phyloP scores from a whole-genome alignment of 1,284 basidiomycete species.

The Wallemia mellicola region DNA sequence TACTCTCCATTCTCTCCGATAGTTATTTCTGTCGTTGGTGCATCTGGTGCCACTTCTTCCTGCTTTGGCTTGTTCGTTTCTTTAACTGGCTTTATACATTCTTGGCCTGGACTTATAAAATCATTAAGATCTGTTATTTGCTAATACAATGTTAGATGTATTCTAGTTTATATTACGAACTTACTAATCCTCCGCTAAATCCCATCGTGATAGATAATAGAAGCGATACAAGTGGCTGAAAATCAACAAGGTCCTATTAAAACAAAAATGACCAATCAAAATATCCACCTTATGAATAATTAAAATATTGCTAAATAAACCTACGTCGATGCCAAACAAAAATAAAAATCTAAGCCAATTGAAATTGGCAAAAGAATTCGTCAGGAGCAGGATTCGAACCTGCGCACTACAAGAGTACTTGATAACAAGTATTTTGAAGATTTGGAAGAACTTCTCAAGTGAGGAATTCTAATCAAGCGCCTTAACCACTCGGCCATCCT shows the following conservation, averaged over 20 bases:
- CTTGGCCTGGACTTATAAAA: constrained; percentile 87
- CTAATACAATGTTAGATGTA: constrained; percentile 16
- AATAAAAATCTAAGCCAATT: neutral
- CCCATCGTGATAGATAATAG: no score
- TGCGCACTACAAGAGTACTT: neutral
- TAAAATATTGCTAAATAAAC: no score
- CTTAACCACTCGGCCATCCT: neutral
- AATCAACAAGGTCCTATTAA: no score
- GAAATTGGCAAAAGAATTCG: neutral
- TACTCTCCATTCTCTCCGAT: constrained; percentile 52
- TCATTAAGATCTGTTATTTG: constrained; percentile 86
- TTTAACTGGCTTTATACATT: constrained; percentile 81
- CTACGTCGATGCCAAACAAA: no score
- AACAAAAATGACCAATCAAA: no score
- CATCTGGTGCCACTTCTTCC: constrained; percentile 8
- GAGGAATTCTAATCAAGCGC: neutral
- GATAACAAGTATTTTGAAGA: neutral
- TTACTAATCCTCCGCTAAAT: neutral
- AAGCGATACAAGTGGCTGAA: no score
- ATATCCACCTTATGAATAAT: no score
- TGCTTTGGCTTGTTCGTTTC: constrained; percentile 24
- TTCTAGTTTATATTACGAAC: neutral
- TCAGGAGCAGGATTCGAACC: neutral
- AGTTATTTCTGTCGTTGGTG: constrained; percentile 46
- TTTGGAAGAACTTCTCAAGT: neutral